These are phyloP conservation scores for Hymenoscyphus linearis DNA, from an alignment of 2,329 filamentous ascomycete species.

Conservation along the genomic window DNA sequence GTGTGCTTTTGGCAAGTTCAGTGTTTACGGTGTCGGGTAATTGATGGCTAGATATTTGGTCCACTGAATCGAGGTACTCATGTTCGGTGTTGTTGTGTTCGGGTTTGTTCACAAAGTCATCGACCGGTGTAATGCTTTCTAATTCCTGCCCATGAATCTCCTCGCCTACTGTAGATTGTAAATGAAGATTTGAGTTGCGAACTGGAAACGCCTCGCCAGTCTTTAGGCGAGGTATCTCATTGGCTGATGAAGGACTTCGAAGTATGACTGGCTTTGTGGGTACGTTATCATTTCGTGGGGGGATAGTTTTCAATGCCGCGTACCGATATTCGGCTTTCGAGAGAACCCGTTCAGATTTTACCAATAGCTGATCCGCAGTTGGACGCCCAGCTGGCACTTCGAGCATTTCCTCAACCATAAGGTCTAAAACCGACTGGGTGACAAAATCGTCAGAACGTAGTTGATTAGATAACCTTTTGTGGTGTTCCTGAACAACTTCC, in stretches of 20 bases:
- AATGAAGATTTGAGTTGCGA: background rate
- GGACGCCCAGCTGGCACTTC: conserved; percentile 4
- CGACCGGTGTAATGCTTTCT: background rate
- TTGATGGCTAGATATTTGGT: background rate
- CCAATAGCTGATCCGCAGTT: background rate
- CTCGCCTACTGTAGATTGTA: background rate
- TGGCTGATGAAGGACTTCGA: background rate
- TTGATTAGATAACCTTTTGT: conserved; percentile 12
- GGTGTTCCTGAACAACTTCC: conserved; percentile 20
- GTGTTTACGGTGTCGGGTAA: background rate
- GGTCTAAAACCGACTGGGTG: conserved; percentile 10
- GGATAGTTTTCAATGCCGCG: background rate
- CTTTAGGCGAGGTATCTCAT: background rate
- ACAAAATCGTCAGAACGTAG: conserved; percentile 14
- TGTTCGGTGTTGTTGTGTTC: background rate
- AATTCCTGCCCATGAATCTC: background rate
- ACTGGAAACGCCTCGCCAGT: background rate
- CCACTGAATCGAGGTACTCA: background rate
- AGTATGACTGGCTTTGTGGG: background rate
- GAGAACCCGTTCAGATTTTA: background rate
- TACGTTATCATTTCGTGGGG: background rate
- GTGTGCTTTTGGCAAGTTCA: background rate
- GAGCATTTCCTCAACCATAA: conserved; percentile 15
- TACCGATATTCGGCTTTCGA: background rate
- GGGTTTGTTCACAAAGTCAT: background rate